Conservation (phyloP, 1,284 basidiomycete species). For the Cutaneotrichosporon cyanovorans region DNA sequence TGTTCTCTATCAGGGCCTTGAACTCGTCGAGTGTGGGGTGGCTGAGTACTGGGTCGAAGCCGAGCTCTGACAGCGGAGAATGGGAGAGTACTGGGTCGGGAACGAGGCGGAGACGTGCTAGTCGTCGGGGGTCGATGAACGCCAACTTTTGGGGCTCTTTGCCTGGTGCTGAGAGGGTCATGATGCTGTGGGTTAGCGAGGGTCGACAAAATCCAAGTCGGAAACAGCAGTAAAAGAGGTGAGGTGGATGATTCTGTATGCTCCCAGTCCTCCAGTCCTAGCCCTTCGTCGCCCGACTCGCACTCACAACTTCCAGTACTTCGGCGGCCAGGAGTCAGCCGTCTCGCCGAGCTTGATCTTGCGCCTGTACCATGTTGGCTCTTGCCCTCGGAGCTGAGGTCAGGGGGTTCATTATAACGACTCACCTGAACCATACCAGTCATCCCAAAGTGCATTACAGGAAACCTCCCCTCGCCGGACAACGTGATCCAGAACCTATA, state of each 20-base stretch:
- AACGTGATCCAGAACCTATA: slow-evolving; percentile 61
- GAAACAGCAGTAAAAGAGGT: too few relatives aligned
- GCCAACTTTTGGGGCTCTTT: slow-evolving; percentile 35
- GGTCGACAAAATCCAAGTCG: neutral
- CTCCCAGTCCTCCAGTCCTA: too few relatives aligned
- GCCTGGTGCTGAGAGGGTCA: slow-evolving; percentile 26
- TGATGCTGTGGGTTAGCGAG: too few relatives aligned
- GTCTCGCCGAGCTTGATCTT: slow-evolving; percentile 48
- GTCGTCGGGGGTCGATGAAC: slow-evolving; percentile 53
- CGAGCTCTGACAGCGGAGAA: slow-evolving; percentile 61
- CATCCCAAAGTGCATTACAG: slow-evolving; percentile 76
- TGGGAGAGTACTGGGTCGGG: slow-evolving; percentile 54
- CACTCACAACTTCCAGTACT: slow-evolving; percentile 45
- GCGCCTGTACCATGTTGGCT: slow-evolving; percentile 59
- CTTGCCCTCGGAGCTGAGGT: slow-evolving; percentile 56
- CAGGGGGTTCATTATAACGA: neutral
- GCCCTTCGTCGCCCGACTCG: too few relatives aligned
- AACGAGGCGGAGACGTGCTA: slow-evolving; percentile 64
- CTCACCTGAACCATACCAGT: slow-evolving; percentile 66
- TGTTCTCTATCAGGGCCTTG: slow-evolving; percentile 50
- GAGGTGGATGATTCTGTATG: too few relatives aligned
- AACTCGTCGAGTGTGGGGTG: slow-evolving; percentile 63
- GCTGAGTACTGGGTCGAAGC: slow-evolving; percentile 68
- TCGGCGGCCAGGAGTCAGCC: slow-evolving; percentile 67
- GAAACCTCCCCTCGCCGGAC: slow-evolving; percentile 56